phyloP scores from a whole-genome alignment of 345 rosid species.

The Lumnitzera racemosa region DNA sequence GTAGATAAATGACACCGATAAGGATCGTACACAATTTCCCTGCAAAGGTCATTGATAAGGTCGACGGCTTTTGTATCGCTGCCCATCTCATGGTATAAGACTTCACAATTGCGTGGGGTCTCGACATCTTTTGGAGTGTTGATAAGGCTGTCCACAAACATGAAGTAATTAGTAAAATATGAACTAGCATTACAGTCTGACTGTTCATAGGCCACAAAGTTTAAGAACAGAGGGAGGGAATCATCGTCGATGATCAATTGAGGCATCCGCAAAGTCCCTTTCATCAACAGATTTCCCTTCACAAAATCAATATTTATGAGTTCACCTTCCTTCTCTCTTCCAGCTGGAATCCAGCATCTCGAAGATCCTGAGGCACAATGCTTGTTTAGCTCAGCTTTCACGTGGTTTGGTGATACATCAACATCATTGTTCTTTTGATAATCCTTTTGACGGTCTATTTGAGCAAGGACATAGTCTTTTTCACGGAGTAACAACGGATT shows the following conservation, averaged over 20 bases:
- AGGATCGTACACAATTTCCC: slow-evolving; percentile 7
- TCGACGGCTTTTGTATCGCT: slow-evolving; percentile 2
- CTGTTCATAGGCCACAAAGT: slow-evolving; percentile 13
- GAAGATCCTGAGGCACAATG: slow-evolving; percentile 8
- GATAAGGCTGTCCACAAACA: slow-evolving; percentile 12
- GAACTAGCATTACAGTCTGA: slow-evolving; percentile 3
- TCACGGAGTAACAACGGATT: no score
- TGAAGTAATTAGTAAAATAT: slow-evolving; percentile 13
- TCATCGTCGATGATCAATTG: slow-evolving; percentile 8
- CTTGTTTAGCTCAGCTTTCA: neutral
- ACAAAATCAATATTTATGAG: slow-evolving; percentile 6
- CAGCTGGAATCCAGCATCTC: slow-evolving; percentile 5
- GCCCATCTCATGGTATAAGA: slow-evolving; percentile 10
- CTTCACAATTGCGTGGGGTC: slow-evolving; percentile 7
- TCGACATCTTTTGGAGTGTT: slow-evolving; percentile 3
- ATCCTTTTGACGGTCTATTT: no score
- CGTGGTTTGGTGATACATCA: no score
- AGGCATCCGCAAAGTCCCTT: slow-evolving; percentile 6
- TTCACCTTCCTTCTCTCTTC: neutral
- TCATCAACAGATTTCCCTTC: neutral
- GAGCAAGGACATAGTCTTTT: no score
- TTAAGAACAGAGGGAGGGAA: slow-evolving; percentile 7
- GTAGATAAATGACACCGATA: slow-evolving; percentile 1
- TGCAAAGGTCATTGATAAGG: slow-evolving; percentile 7
- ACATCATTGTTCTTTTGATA: no score